phyloP scores from a whole-genome alignment of 139 green algal genomes.

The Desmodesmus armatus region DNA sequence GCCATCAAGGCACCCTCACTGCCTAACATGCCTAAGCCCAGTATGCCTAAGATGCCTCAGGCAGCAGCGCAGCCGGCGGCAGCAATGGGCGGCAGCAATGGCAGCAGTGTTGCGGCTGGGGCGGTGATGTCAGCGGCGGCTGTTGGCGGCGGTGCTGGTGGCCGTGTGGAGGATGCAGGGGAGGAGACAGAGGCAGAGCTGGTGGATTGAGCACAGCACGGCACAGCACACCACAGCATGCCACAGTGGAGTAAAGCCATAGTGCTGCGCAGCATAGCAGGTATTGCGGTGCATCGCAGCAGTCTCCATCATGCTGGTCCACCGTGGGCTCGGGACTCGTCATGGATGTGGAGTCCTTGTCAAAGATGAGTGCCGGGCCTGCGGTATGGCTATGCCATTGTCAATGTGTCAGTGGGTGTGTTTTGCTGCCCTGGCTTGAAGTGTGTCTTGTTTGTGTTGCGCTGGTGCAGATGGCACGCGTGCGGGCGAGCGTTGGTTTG shows the following conservation, averaged over 20 bases:
- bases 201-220: not conserved
- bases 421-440: not conserved
- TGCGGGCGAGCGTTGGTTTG: too few species aligned
- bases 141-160: not conserved
- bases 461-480: not conserved
- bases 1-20: conserved; percentile 1
- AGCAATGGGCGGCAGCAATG: not conserved
- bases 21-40: not conserved
- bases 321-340: too few species aligned
- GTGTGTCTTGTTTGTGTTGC: not conserved
- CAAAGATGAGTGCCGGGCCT: too few species aligned
- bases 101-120: not conserved
- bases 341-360: too few species aligned
- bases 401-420: not conserved
- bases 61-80: too few species aligned
- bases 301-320: too few species aligned
- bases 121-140: conserved; percentile 9
- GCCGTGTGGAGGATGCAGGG: not conserved
- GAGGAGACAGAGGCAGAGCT: not conserved
- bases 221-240: too few species aligned
- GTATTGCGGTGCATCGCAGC: too few species aligned
- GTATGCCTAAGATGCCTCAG: too few species aligned
- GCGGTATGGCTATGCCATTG: not conserved
- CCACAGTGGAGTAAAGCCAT: too few species aligned
- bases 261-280: not conserved